Conservation (phyloP, 306 rosid genomes). For the Dalbergia cultrata region DNA sequence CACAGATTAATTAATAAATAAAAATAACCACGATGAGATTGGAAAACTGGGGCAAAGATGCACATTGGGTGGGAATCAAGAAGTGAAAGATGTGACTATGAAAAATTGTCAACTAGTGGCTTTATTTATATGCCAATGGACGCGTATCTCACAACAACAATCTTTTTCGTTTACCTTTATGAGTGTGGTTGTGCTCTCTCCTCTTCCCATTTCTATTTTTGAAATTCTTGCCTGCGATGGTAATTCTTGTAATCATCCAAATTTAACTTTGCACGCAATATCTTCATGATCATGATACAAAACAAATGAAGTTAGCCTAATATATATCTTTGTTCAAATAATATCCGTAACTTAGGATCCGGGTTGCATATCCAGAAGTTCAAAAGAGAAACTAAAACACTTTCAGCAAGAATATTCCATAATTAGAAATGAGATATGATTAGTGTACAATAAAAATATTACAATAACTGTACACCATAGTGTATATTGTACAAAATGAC, state of each 20-base stretch:
- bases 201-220: slow-evolving; percentile 40
- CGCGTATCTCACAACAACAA: slow-evolving; percentile 8
- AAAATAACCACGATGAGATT: slow-evolving; percentile 32
- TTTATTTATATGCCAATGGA: slow-evolving; percentile 39
- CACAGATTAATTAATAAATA: slow-evolving; percentile 30
- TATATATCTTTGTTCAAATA: background rate
- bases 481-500: too few relatives aligned
- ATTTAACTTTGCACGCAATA: background rate
- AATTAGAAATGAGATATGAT: too few relatives aligned
- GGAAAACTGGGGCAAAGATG: slow-evolving; percentile 28
- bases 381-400: too few relatives aligned
- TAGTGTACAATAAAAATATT: too few relatives aligned
- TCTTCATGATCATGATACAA: background rate
- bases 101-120: slow-evolving; percentile 48
- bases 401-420: too few relatives aligned
- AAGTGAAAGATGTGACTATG: slow-evolving; percentile 51
- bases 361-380: too few relatives aligned
- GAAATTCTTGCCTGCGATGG: slow-evolving; percentile 24
- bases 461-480: too few relatives aligned
- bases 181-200: slow-evolving; percentile 22
- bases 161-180: slow-evolving; percentile 39
- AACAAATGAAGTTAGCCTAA: background rate
- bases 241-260: slow-evolving; percentile 29
- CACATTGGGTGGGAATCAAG: slow-evolving; percentile 45
- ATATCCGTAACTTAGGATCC: too few relatives aligned